Evolutionary conservation across 1,284 basidiomycete genomes (phyloP).

Genomic region (Boletellus dicymbophilus): DNA sequence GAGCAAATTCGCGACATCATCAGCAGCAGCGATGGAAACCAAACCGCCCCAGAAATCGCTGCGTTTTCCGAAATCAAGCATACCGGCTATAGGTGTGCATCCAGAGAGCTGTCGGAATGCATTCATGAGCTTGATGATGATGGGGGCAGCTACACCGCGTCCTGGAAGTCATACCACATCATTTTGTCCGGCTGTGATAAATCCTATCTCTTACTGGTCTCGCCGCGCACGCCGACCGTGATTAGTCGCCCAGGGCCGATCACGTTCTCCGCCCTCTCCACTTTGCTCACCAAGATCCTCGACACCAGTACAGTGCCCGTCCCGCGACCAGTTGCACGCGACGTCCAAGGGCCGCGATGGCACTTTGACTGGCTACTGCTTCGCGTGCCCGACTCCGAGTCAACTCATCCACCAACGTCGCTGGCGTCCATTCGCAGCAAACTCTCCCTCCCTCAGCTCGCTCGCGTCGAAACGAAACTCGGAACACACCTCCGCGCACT

Average conservation of each 20-base stretch:
- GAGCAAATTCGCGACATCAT: slow-evolving; percentile 27
- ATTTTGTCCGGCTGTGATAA: slow-evolving; percentile 11
- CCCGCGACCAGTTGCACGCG: slow-evolving; percentile 24
- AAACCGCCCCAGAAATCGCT: slow-evolving; percentile 9
- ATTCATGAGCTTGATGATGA: background rate
- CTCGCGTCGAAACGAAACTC: slow-evolving; percentile 56
- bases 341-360: slow-evolving; percentile 18
- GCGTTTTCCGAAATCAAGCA: slow-evolving; percentile 21
- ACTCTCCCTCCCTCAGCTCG: slow-evolving; percentile 43
- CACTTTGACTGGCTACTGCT: slow-evolving; percentile 26
- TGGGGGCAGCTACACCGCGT: slow-evolving; percentile 23
- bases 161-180: slow-evolving; percentile 23
- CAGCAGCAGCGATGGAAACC: slow-evolving; percentile 14
- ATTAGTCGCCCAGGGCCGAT: slow-evolving; percentile 11
- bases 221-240: slow-evolving; percentile 13
- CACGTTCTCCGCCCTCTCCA: slow-evolving; percentile 22
- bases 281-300: slow-evolving; percentile 24
- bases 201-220: slow-evolving; percentile 26
- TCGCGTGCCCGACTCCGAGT: slow-evolving; percentile 9
- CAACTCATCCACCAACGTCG: slow-evolving; percentile 7
- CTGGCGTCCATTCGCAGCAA: slow-evolving; percentile 38
- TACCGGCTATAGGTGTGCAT: slow-evolving; percentile 28
- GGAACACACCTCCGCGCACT: slow-evolving; percentile 59
- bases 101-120: background rate
- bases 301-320: slow-evolving; percentile 27